These are phyloP conservation scores for Xylaria polymorpha DNA, from an alignment of 2,329 filamentous ascomycete species.

Conservation along the genomic window DNA sequence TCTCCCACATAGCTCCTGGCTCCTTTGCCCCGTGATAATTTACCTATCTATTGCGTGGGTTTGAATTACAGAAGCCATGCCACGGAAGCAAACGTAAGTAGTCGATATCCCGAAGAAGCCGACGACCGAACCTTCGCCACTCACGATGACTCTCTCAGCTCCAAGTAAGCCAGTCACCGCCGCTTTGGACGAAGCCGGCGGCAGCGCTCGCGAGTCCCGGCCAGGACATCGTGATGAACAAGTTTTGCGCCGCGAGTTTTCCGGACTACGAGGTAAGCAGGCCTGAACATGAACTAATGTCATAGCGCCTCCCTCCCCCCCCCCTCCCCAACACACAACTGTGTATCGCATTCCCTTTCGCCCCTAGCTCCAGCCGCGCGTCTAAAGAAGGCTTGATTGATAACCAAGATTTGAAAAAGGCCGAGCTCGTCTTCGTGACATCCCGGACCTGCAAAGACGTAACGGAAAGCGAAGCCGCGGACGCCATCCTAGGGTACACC, in stretches of 20 bases:
- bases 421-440: slow-evolving; percentile 47
- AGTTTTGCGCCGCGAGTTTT: slow-evolving; percentile 53
- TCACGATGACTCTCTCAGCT: slow-evolving; percentile 23
- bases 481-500: slow-evolving; percentile 51
- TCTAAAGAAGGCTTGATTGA: neutral
- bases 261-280: slow-evolving; percentile 52
- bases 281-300: neutral
- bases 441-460: slow-evolving; percentile 55
- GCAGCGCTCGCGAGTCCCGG: slow-evolving; percentile 47
- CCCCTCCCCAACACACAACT: neutral
- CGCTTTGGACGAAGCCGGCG: slow-evolving; percentile 56
- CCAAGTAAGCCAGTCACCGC: slow-evolving; percentile 30
- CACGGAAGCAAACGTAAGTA: slow-evolving; percentile 34
- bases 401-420: slow-evolving; percentile 36
- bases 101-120: neutral
- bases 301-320: neutral
- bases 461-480: slow-evolving; percentile 52
- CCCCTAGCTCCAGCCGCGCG: neutral
- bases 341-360: neutral
- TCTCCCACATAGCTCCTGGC: slow-evolving; percentile 23
- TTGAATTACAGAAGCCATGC: slow-evolving; percentile 45
- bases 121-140: neutral
- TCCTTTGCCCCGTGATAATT: slow-evolving; percentile 33
- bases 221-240: slow-evolving; percentile 52
- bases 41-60: slow-evolving; percentile 46